These are phyloP conservation scores for Verruconis gallopava DNA, from an alignment of 2,329 filamentous ascomycete genomes.

Conservation along the genomic window DNA sequence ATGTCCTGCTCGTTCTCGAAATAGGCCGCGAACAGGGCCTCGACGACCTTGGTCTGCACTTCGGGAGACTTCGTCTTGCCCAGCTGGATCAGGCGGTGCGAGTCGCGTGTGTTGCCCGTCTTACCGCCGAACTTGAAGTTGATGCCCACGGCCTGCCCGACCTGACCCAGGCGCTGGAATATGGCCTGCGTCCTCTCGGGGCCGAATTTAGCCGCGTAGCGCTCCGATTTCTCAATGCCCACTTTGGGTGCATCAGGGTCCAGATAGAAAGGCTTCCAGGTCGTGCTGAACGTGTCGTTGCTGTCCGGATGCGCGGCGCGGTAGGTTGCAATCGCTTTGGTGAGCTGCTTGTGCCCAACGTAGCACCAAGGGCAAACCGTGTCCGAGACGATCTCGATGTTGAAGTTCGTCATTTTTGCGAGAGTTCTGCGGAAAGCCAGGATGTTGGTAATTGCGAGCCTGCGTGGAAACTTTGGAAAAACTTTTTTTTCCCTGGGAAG, in stretches of 20 bases:
- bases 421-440: conserved; percentile 10
- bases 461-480: no score
- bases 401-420: conserved; percentile 56
- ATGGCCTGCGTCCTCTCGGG: conserved; percentile 47
- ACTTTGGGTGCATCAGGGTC: conserved; percentile 49
- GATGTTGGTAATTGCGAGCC: no score
- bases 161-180: conserved; percentile 39
- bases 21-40: conserved; percentile 29
- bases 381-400: conserved; percentile 69
- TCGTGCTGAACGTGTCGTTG: conserved; percentile 56
- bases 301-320: conserved; percentile 46
- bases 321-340: conserved; percentile 56
- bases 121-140: conserved; percentile 58
- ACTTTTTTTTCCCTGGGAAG: no score
- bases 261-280: conserved; percentile 72
- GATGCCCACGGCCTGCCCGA: conserved; percentile 56
- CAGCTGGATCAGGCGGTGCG: conserved; percentile 63
- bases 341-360: conserved; percentile 63
- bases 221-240: conserved; percentile 40
- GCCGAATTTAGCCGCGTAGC: conserved; percentile 52
- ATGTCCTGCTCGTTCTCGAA: conserved; percentile 37
- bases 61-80: conserved; percentile 41
- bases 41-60: conserved; percentile 29
- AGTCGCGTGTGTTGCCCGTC: conserved; percentile 66
- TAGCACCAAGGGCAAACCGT: conserved; percentile 69